phyloP scores from a whole-genome alignment of 306 rosid genomes.

The Cicer chorassanicum region DNA sequence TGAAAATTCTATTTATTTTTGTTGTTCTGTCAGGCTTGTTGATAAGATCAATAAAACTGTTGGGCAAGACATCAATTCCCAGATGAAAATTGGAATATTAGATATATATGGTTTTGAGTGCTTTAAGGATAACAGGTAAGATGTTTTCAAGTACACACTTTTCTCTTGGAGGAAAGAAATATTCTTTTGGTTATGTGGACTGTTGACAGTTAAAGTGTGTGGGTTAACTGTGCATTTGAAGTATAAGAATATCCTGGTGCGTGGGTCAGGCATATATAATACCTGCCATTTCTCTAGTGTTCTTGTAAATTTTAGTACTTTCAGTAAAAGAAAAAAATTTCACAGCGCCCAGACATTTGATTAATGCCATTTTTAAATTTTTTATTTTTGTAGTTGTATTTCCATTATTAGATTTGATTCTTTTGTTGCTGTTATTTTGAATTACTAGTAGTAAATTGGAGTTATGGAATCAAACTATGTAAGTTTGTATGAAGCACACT shows the following conservation, averaged over 20 bases:
- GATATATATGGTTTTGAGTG: slow-evolving; percentile 99
- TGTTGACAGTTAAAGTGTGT: slow-evolving; percentile 6
- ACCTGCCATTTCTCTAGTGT: neutral
- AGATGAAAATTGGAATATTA: slow-evolving; percentile 81
- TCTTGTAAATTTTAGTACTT: slow-evolving; percentile 5
- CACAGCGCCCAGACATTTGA: slow-evolving; percentile 16
- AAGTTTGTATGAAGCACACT: neutral
- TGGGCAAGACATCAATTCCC: slow-evolving; percentile 87
- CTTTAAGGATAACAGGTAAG: slow-evolving; percentile 91
- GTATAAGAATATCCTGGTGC: slow-evolving; percentile 30
- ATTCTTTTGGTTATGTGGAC: neutral
- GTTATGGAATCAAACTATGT: slow-evolving; percentile 5
- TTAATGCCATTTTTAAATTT: neutral
- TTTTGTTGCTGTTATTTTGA: slow-evolving; percentile 38
- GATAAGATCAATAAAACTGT: slow-evolving; percentile 89
- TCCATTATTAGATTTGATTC: neutral
- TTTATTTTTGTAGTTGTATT: neutral
- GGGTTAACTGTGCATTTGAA: slow-evolving; percentile 29
- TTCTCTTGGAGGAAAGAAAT: slow-evolving; percentile 12
- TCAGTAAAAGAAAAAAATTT: slow-evolving; percentile 7
- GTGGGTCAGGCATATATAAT: slow-evolving; percentile 15
- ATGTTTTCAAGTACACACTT: slow-evolving; percentile 37
- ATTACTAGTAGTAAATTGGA: neutral
- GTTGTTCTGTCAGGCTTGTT: slow-evolving; percentile 79
- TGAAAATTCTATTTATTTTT: slow-evolving; percentile 20